Evolutionary conservation across 148 eudicot species (phyloP).

Genomic region (Rhododendron williamsianum): DNA sequence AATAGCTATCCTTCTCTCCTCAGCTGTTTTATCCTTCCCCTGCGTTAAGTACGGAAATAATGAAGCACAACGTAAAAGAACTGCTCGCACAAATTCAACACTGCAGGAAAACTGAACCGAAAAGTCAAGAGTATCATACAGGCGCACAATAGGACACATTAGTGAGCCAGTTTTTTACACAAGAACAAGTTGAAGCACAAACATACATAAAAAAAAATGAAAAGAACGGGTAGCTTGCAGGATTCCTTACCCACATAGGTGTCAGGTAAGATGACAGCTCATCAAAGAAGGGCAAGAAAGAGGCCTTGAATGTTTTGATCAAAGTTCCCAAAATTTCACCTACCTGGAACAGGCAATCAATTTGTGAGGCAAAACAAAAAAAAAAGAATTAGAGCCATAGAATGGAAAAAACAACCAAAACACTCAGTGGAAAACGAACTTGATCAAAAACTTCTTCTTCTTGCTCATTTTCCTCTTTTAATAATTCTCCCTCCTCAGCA

Average conservation of each 20-base stretch:
- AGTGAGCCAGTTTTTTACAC: background rate
- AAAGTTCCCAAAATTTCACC: conserved; percentile 87
- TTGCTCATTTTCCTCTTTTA: conserved; percentile 88
- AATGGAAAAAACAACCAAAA: background rate
- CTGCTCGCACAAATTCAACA: conserved; percentile 4
- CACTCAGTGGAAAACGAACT: conserved; percentile 31
- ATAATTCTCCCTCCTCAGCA: conserved; percentile 93
- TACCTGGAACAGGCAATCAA: conserved; percentile 40
- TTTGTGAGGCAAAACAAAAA: conserved; percentile 10
- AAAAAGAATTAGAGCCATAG: background rate
- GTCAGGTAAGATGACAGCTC: conserved; percentile 76
- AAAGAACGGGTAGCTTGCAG: background rate
- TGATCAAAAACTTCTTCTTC: conserved; percentile 97
- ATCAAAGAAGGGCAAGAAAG: conserved; percentile 94
- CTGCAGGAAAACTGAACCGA: background rate
- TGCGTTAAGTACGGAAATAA: conserved; percentile 17
- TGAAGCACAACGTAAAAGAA: background rate
- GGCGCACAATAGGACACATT: background rate
- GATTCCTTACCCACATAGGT: conserved; percentile 90
- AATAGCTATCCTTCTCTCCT: conserved; percentile 93
- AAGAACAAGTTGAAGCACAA: background rate
- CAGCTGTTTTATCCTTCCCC: conserved; percentile 95
- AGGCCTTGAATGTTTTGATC: conserved; percentile 82
- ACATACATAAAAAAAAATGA: background rate
- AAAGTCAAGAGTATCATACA: background rate